phyloP scores from a whole-genome alignment of 805 yeast genomes.

The Kodamaea neixiangensis region DNA sequence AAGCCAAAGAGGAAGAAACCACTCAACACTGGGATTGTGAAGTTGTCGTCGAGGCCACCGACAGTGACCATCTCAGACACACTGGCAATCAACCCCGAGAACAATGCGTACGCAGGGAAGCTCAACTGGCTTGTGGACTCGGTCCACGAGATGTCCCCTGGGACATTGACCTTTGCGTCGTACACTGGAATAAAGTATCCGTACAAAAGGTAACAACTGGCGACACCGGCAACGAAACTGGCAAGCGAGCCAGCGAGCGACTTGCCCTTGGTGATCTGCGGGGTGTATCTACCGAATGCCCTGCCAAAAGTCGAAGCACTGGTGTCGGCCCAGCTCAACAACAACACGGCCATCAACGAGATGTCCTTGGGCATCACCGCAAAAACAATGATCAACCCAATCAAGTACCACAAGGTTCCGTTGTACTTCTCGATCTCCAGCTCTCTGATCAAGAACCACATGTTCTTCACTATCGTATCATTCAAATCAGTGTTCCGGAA shows the following conservation, averaged over 20 bases:
- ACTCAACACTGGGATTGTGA: conserved; percentile 89
- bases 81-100: conserved; percentile 82
- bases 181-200: conserved; percentile 70
- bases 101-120: conserved; percentile 52
- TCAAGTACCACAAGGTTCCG: conserved; percentile 85
- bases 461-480: conserved; percentile 58
- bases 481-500: conserved; percentile 65
- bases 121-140: conserved; percentile 58
- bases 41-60: conserved; percentile 82
- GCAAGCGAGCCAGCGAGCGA: conserved; percentile 90
- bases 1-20: conserved; percentile 60
- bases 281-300: conserved; percentile 79
- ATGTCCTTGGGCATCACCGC: conserved; percentile 77
- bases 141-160: conserved; percentile 67
- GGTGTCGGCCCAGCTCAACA: conserved; percentile 96
- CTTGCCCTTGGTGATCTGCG: conserved; percentile 70
- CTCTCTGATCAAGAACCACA: conserved; percentile 86
- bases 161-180: conserved; percentile 48
- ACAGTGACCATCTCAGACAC: conserved; percentile 82
- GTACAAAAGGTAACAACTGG: conserved; percentile 68
- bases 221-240: conserved; percentile 72
- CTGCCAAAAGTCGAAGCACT: conserved; percentile 96
- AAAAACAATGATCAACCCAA: conserved; percentile 77
- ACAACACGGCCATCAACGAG: conserved; percentile 68
- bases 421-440: conserved; percentile 70